Evolutionary conservation across 164 flowering plant genomes (phyloP), one percentile per base, ranked within the genome.

Genomic region (Stephania yunnanensis): DNA sequence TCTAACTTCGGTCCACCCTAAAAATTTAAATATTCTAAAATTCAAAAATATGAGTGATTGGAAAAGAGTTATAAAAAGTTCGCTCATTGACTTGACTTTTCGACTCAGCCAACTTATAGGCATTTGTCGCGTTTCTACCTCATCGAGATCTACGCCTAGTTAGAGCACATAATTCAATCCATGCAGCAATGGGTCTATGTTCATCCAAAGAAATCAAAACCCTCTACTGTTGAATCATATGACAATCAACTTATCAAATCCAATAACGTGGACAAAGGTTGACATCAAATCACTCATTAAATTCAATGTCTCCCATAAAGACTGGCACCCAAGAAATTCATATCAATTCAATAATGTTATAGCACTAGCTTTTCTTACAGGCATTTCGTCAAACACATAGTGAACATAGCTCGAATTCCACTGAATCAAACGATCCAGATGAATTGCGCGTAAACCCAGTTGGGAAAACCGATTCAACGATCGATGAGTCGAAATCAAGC

Each of bases 341-440:
- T 36, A 2, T 3, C 55, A 58, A 55, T 55, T 55, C 5, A 12
- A 55, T 1, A 55, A 7, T 6, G 61, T 55, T 12, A 15, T 55
- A 19, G 19, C 64, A 58, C 19, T 58, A 15, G 20, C n/a, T 17
- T n/a, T 58, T 58, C 20, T 58, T 13, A 19, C 64, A 15, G 7
- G 19, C 64, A 58, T 58, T 58, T 58, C 64, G 20, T 58, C 64
- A 58, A 58, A 58, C 64, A 58, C 64, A 58, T 58, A n/a, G 64
- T 58, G n/a, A 4, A n/a, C 64, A 6, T 15, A 0, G 20, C 20
- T 10, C 20, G 5, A 58, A 58, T 58, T 58, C 64, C 17, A 17
- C 20, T 5, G 6, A 58, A 58, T 58, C 64, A 58, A 0, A 6
- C 20, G 13, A n/a, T 0, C 20, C 64, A 19, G 64, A 58, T 58